A percentile compares a stretch with the other conserved stretches of the same genome.
phyloP scores from a whole-genome alignment of 129 eudicot species.

The Oenanthe sinensis region DNA sequence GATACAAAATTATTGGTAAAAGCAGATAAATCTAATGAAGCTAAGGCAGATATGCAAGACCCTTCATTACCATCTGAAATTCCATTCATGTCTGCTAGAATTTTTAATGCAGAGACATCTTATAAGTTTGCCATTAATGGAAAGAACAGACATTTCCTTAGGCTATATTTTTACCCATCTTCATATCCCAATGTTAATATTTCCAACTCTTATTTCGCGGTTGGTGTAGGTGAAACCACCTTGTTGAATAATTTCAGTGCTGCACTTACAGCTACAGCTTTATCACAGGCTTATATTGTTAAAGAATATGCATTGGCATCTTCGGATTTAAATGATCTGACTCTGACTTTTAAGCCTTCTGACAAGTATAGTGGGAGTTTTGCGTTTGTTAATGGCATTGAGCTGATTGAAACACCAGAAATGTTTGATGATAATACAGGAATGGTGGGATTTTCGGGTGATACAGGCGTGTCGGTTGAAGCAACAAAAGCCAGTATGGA shows the following conservation, averaged over 20 bases:
- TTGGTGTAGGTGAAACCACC: constrained; percentile 30
- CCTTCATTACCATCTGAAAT: constrained; percentile 49
- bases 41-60: constrained; percentile 43
- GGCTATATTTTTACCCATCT: constrained; percentile 66
- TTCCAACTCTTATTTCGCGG: constrained; percentile 39
- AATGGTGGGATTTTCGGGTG: background rate
- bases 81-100: constrained; percentile 67
- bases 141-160: constrained; percentile 29
- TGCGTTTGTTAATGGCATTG: constrained; percentile 2
- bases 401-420: constrained; percentile 1
- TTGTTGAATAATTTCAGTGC: constrained; percentile 66
- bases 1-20: constrained; percentile 37
- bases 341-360: constrained; percentile 3
- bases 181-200: constrained; percentile 43
- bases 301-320: constrained; percentile 6
- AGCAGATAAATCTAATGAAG: constrained; percentile 30
- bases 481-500: constrained; percentile 3
- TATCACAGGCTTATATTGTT: constrained; percentile 5
- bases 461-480: background rate
- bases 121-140: constrained; percentile 46
- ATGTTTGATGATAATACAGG: constrained; percentile 2
- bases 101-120: constrained; percentile 43
- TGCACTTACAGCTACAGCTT: constrained; percentile 3
- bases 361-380: constrained; percentile 1
- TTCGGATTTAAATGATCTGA: background rate